Percentiles rank a stretch among this genome's conserved stretches.
These are phyloP conservation scores for Aspergillus sp. DNA, from an alignment of 2,329 filamentous ascomycete species.

Conservation along the genomic window DNA sequence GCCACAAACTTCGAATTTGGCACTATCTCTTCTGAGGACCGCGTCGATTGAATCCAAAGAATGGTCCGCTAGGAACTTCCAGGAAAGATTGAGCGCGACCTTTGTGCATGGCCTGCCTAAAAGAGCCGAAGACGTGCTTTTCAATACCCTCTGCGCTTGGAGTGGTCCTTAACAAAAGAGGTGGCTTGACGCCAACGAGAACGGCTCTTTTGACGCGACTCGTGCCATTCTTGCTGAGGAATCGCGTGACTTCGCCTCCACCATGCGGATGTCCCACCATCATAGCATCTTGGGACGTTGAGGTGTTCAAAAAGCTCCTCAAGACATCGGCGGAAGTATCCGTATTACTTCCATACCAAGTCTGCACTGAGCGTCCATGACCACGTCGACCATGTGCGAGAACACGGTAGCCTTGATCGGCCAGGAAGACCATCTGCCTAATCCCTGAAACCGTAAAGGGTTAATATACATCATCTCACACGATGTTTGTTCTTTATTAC, in stretches of 20 bases:
- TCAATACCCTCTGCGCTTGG: constrained; percentile 29
- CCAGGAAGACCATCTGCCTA: constrained; percentile 32
- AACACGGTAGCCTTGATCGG: constrained; percentile 29
- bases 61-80: constrained; percentile 28
- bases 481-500: neutral
- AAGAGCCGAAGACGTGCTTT: constrained; percentile 32
- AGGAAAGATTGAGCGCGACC: constrained; percentile 31
- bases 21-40: constrained; percentile 26
- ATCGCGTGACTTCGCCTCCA: constrained; percentile 35
- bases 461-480: neutral
- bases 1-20: constrained; percentile 33
- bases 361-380: constrained; percentile 34
- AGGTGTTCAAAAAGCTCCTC: constrained; percentile 28
- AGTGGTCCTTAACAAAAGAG: constrained; percentile 28
- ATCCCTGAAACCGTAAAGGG: neutral
- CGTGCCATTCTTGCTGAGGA: constrained; percentile 29
- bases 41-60: constrained; percentile 30
- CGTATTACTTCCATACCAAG: constrained; percentile 35
- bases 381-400: constrained; percentile 30
- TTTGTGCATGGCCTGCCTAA: constrained; percentile 28
- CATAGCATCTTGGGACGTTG: constrained; percentile 24
- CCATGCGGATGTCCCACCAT: constrained; percentile 37
- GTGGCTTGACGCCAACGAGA: constrained; percentile 30
- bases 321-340: constrained; percentile 35
- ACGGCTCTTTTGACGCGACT: constrained; percentile 34